Evolutionary conservation across 805 yeast genomes (phyloP), one percentile per base, ranked within the genome.

Genomic region (Groenewaldozyma salmanticensis): DNA sequence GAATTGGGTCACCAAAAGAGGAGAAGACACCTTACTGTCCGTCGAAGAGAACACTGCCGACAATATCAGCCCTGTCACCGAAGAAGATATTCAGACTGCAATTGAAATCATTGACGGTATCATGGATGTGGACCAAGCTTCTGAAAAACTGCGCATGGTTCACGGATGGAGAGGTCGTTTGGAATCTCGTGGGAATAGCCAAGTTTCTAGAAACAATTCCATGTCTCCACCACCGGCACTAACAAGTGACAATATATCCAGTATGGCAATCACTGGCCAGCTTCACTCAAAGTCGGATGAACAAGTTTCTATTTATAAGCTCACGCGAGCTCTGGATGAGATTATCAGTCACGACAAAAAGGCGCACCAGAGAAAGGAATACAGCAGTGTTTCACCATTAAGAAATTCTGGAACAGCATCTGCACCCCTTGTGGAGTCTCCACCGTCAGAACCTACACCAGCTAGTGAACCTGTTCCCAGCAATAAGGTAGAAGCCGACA

Each of bases 1-100:
- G 59, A 79, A 82, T 1, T 86, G 92, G 62, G 68, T 74, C 24
- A 65, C 67, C 3, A 47, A 51, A 27, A 21, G 46, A 21, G 65
- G 63, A 13, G 45, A 44, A 5, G 70, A 65, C 44, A 41, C 37
- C 17, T 54, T 66, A 35, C 52, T 65, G 5, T 44, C 61, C 2
- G 27, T 37, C 13, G 65, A 60, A 24, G 67, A 63, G 40, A 66
- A 66, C 49, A 55, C 54, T 7, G 52, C 55, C 2, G 57, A 42
- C 11, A 45, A 42, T 31, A 51, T 52, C 9, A 53, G 56, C 22
- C 46, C 51, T 3, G 54, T 62, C 38, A 60, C 66, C 21, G 65
- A 59, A 38, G 64, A 55, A 33, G 67, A 64, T 27, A 46, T 65
- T 15, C 51, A 44, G 11, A 44, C 50, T 17, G 69, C 69, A 4